phyloP scores from a whole-genome alignment of 2,329 filamentous ascomycete genomes.

The Xylariaceae sp. region DNA sequence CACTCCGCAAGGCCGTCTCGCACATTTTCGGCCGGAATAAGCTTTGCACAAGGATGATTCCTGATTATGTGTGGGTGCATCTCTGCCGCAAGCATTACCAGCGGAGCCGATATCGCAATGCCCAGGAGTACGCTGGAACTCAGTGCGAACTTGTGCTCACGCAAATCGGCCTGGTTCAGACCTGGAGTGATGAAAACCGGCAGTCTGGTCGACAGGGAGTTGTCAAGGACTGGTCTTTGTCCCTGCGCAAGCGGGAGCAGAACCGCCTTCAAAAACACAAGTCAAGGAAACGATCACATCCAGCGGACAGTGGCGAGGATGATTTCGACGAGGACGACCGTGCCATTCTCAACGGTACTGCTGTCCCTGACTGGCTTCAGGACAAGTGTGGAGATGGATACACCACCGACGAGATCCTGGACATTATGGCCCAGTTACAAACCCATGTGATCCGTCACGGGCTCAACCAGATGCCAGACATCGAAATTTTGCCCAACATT shows the following conservation, averaged over 20 bases:
- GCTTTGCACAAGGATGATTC: constrained; percentile 63
- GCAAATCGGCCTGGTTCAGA: constrained; percentile 55
- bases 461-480: constrained; percentile 44
- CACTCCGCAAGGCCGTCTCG: constrained; percentile 67
- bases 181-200: constrained; percentile 51
- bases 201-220: constrained; percentile 30
- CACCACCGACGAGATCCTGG: constrained; percentile 37
- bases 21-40: constrained; percentile 83
- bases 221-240: constrained; percentile 53
- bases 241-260: constrained; percentile 57
- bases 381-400: constrained; percentile 39
- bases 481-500: constrained; percentile 52
- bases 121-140: constrained; percentile 49
- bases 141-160: constrained; percentile 58
- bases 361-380: constrained; percentile 43
- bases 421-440: constrained; percentile 39
- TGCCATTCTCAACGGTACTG: constrained; percentile 29
- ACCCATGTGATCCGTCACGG: constrained; percentile 34
- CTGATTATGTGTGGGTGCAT: constrained; percentile 62
- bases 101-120: constrained; percentile 61
- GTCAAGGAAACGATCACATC: constrained; percentile 22
- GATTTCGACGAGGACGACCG: constrained; percentile 21
- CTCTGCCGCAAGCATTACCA: constrained; percentile 82
- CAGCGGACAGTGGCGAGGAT: constrained; percentile 27
- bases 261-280: constrained; percentile 41